Evolutionary conservation across 2,329 filamentous ascomycete species (phyloP).

Genomic region (Fusarium euwallaceae): DNA sequence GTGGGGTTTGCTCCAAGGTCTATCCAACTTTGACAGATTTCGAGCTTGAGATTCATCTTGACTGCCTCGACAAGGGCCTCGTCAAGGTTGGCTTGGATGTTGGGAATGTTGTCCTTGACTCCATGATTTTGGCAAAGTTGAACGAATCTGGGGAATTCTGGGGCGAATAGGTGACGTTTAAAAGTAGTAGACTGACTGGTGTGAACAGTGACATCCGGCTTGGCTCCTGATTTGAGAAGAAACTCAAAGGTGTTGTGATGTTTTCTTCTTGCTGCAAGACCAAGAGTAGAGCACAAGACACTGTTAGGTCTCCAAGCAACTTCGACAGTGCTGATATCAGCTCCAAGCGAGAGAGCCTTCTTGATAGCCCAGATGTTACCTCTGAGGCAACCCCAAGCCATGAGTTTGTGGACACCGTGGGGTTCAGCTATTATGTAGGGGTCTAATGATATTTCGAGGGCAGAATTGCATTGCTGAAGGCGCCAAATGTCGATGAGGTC

Average conservation of each 20-base stretch:
- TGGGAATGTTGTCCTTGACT: neutral
- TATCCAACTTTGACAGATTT: neutral
- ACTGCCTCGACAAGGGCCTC: neutral
- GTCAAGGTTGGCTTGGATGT: neutral
- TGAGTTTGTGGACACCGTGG: neutral
- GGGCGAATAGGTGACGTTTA: neutral
- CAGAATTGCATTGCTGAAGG: neutral
- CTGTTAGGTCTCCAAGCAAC: neutral
- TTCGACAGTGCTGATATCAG: neutral
- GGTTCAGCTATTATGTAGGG: neutral
- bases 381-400: neutral
- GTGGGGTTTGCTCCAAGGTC: neutral
- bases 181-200: neutral
- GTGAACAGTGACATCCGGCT: neutral
- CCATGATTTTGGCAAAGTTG: neutral
- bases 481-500: neutral
- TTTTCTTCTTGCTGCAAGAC: neutral
- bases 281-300: neutral
- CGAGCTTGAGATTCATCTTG: neutral
- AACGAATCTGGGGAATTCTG: neutral
- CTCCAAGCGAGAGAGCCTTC: neutral
- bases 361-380: neutral
- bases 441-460: neutral
- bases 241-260: neutral
- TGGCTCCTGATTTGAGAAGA: neutral